These are phyloP conservation scores for Psidium guajava DNA, from an alignment of 345 rosid species.

Conservation along the genomic window DNA sequence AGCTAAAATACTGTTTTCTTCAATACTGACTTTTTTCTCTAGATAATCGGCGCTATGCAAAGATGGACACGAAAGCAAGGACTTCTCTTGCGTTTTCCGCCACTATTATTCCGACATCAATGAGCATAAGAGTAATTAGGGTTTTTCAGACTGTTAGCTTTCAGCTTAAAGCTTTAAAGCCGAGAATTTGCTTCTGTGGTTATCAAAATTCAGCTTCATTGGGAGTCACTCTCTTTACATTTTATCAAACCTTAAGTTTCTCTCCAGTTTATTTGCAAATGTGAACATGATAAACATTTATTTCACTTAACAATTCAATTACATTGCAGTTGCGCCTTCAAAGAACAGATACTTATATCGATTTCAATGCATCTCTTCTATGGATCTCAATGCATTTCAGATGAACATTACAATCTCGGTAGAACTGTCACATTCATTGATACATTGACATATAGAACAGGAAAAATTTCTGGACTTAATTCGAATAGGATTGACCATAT, in stretches of 20 bases:
- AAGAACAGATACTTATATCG: background rate
- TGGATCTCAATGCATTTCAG: background rate
- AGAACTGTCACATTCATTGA: background rate
- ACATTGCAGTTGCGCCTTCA: background rate
- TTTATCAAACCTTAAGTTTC: background rate
- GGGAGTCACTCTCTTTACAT: background rate
- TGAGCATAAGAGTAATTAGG: conserved; percentile 12
- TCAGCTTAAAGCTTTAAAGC: background rate
- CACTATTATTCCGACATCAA: conserved; percentile 58
- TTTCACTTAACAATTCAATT: background rate
- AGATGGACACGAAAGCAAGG: conserved; percentile 59
- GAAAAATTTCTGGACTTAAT: background rate
- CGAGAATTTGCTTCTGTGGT: background rate
- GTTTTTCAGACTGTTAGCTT: background rate
- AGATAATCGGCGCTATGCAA: conserved; percentile 58
- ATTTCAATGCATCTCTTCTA: background rate
- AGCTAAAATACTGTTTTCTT: background rate
- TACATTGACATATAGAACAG: background rate
- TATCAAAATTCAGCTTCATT: background rate
- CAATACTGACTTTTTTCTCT: conserved; percentile 4
- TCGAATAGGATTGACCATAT: no score
- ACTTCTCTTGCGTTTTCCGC: conserved; percentile 77
- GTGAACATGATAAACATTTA: background rate
- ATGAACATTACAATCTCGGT: background rate
- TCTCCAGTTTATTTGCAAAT: background rate